Conservation (phyloP, 768 basidiomycete species). For the Pseudohyphozyma bogoriensis region DNA sequence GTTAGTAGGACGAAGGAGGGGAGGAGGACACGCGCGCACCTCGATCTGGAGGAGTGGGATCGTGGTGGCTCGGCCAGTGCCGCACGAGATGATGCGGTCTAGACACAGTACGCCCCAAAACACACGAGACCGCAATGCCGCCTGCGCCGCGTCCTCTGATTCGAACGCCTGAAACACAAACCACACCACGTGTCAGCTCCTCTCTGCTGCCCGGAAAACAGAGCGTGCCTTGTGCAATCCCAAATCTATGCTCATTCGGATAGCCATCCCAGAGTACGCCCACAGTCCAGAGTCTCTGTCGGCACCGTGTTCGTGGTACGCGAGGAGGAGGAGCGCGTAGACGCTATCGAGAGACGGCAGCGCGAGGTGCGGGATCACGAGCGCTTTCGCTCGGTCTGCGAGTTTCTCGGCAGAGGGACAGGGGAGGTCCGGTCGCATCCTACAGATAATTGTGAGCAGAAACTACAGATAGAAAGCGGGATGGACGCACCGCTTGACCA, state of each 20-base stretch:
- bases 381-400: constrained; percentile 26
- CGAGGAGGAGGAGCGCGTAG: constrained; percentile 25
- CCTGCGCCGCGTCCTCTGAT: constrained; percentile 9
- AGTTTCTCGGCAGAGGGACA: constrained; percentile 12
- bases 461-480: too few relatives aligned
- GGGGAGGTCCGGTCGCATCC: background rate
- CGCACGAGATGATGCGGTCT: constrained; percentile 30
- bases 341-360: constrained; percentile 31
- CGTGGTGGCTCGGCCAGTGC: constrained; percentile 27
- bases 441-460: too few relatives aligned
- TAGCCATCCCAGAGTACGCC: constrained; percentile 31
- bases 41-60: constrained; percentile 11
- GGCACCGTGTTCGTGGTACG: constrained; percentile 23
- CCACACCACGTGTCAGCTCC: too few relatives aligned
- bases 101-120: constrained; percentile 28
- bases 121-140: constrained; percentile 21
- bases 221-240: constrained; percentile 30
- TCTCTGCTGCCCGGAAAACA: too few relatives aligned
- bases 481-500: background rate
- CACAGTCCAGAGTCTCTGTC: constrained; percentile 32
- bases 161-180: constrained; percentile 19
- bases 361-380: constrained; percentile 29
- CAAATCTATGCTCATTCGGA: constrained; percentile 31
- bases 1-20: background rate
- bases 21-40: background rate